Evolutionary conservation across 2,329 filamentous ascomycete species (phyloP).

Genomic region (Penicillium aurantiogriseum): DNA sequence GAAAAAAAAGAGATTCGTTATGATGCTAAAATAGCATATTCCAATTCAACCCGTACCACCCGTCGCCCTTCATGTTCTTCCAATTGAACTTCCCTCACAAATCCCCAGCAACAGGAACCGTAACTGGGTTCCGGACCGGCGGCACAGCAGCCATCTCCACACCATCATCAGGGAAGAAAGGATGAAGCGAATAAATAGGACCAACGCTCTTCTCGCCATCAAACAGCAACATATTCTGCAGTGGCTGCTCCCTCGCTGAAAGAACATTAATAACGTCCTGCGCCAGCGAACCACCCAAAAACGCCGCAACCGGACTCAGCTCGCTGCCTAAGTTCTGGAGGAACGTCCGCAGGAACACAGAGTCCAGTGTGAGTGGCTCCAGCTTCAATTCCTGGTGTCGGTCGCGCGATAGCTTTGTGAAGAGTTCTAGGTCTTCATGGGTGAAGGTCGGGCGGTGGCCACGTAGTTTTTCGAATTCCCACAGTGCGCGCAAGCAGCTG

Average conservation of each 20-base stretch:
- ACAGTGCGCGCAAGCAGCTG: slow-evolving; percentile 82
- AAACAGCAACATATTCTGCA: slow-evolving; percentile 92
- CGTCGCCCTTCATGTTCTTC: neutral
- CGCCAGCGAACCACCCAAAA: slow-evolving; percentile 83
- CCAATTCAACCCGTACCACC: neutral
- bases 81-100: neutral
- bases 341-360: slow-evolving; percentile 77
- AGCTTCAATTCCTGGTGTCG: slow-evolving; percentile 74
- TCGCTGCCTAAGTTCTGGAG: slow-evolving; percentile 82
- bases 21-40: neutral
- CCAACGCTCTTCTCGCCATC: slow-evolving; percentile 79
- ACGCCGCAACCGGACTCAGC: slow-evolving; percentile 80
- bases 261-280: slow-evolving; percentile 98
- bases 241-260: slow-evolving; percentile 84
- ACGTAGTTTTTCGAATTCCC: slow-evolving; percentile 72
- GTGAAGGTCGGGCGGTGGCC: slow-evolving; percentile 57
- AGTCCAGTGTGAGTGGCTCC: slow-evolving; percentile 64
- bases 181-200: slow-evolving; percentile 78
- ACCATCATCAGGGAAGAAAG: slow-evolving; percentile 50
- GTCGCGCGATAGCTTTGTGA: slow-evolving; percentile 73
- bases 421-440: slow-evolving; percentile 66
- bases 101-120: slow-evolving; percentile 10
- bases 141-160: slow-evolving; percentile 27
- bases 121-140: slow-evolving; percentile 30
- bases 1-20: slow-evolving; percentile 7